These are phyloP conservation scores for Colletotrichum liriopes DNA, from an alignment of 2,329 filamentous ascomycete species.

Conservation along the genomic window DNA sequence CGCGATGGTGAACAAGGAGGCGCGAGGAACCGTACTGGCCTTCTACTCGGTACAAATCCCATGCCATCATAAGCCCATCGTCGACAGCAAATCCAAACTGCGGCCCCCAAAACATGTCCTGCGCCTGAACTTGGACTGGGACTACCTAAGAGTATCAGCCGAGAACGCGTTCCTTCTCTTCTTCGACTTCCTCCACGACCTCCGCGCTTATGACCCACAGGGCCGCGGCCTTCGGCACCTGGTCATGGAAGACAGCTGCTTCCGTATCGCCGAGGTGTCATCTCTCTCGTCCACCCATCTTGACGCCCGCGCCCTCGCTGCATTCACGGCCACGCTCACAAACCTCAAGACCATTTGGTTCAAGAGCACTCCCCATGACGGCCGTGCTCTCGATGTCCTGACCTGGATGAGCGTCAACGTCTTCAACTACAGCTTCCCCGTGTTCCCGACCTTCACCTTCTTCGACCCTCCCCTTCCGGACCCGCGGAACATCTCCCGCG, in stretches of 20 bases:
- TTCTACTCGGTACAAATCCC: constrained; percentile 27
- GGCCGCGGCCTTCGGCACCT: constrained; percentile 22
- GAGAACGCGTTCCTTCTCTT: not conserved
- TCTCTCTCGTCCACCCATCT: not conserved
- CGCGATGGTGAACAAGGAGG: constrained; percentile 12
- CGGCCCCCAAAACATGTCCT: not conserved
- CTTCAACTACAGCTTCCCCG: constrained; percentile 36
- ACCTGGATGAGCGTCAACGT: constrained; percentile 2
- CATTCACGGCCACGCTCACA: not conserved
- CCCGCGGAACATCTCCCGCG: constrained; percentile 12
- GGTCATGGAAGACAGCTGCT: constrained; percentile 3
- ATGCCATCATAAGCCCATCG: constrained; percentile 1
- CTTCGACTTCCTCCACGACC: constrained; percentile 35
- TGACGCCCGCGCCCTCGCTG: constrained; percentile 4
- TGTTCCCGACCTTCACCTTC: constrained; percentile 28
- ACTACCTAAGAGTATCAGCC: constrained; percentile 12
- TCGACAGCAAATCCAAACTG: not conserved
- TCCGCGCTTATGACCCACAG: constrained; percentile 21
- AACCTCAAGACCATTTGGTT: constrained; percentile 35
- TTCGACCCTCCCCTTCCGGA: constrained; percentile 23
- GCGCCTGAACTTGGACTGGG: constrained; percentile 21
- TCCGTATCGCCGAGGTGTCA: not conserved
- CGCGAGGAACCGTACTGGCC: not conserved
- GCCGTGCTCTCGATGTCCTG: constrained; percentile 26
- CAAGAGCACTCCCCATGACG: constrained; percentile 1